Percentiles rank a stretch among this genome's conserved stretches.
These are phyloP conservation scores for Phytophthora pluvialis DNA, from an alignment of 352 stramenopile genomes.

Conservation along the genomic window DNA sequence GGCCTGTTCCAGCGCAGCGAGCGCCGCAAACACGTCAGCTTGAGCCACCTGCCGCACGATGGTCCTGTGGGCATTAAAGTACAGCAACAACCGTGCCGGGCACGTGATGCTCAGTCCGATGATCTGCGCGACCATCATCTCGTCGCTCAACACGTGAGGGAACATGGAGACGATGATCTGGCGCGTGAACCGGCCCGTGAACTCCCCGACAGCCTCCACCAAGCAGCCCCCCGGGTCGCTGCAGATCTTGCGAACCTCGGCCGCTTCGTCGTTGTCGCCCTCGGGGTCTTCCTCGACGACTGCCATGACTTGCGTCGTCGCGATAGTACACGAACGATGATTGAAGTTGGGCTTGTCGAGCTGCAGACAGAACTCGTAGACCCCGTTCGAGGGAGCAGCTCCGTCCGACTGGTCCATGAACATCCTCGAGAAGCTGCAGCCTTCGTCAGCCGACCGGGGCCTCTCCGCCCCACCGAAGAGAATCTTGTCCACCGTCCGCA, in stretches of 20 bases:
- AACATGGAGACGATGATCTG: constrained; percentile 39
- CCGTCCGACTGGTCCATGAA: constrained; percentile 37
- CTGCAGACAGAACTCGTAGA: constrained; percentile 39
- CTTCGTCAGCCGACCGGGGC: constrained; percentile 27
- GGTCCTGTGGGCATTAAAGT: constrained; percentile 24
- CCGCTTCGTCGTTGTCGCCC: constrained; percentile 22
- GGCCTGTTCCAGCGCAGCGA: constrained; percentile 23
- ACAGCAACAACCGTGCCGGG: constrained; percentile 20
- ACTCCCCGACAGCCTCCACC: constrained; percentile 31
- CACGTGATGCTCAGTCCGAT: constrained; percentile 32
- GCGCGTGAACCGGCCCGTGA: constrained; percentile 32
- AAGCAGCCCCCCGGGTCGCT: constrained; percentile 20
- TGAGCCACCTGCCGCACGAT: constrained; percentile 24
- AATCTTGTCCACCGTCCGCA: constrained; percentile 29
- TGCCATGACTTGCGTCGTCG: constrained; percentile 33
- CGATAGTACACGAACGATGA: constrained; percentile 32
- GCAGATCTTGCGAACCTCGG: constrained; percentile 23
- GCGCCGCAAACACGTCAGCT: constrained; percentile 22
- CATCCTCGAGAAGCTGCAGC: constrained; percentile 37
- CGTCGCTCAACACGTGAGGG: constrained; percentile 28
- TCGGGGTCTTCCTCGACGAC: constrained; percentile 31
- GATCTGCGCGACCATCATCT: constrained; percentile 33
- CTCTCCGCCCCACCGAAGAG: constrained; percentile 26
- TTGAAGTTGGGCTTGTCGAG: constrained; percentile 39
- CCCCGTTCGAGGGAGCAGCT: constrained; percentile 11